These are phyloP conservation scores for Monosporascus sp. DNA, from an alignment of 2,329 filamentous ascomycete species.

Conservation along the genomic window DNA sequence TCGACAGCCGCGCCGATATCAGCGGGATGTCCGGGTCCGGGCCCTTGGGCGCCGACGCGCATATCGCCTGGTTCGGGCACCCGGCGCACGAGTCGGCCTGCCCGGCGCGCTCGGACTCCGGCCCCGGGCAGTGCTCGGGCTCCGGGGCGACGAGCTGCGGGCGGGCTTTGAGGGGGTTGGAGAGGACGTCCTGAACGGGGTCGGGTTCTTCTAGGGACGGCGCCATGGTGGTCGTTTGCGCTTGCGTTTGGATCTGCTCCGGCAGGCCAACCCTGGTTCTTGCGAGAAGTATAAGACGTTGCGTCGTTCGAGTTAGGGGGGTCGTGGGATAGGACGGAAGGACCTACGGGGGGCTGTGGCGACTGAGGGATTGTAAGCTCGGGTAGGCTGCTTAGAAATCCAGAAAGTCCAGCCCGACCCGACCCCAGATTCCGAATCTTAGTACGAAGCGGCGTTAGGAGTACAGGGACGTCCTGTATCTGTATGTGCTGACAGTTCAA, in stretches of 20 bases:
- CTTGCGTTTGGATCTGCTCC: not conserved
- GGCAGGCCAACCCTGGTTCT: no score
- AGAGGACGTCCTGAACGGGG: conserved; percentile 62
- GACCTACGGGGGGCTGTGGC: no score
- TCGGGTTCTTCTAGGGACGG: conserved; percentile 72
- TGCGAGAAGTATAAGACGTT: no score
- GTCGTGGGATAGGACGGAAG: no score
- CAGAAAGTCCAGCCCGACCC: no score
- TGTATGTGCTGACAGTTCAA: no score
- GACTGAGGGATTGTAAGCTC: no score
- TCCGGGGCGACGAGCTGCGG: conserved; percentile 89
- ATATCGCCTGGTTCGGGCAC: conserved; percentile 94
- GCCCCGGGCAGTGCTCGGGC: conserved; percentile 94
- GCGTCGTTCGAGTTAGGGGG: no score
- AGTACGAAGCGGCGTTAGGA: no score
- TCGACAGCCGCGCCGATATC: conserved; percentile 75
- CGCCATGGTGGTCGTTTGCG: conserved; percentile 52
- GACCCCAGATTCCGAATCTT: no score
- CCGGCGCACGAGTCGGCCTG: conserved; percentile 81
- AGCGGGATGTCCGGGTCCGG: conserved; percentile 90
- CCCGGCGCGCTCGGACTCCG: conserved; percentile 67
- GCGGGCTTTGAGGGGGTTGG: conserved; percentile 69
- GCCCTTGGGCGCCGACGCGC: conserved; percentile 88
- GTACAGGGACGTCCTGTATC: no score
- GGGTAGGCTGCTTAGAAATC: no score